Percentiles rank a stretch among this genome's conserved stretches.
These are phyloP conservation scores for Galerina marginata DNA, from an alignment of 768 basidiomycete genomes.

Conservation along the genomic window DNA sequence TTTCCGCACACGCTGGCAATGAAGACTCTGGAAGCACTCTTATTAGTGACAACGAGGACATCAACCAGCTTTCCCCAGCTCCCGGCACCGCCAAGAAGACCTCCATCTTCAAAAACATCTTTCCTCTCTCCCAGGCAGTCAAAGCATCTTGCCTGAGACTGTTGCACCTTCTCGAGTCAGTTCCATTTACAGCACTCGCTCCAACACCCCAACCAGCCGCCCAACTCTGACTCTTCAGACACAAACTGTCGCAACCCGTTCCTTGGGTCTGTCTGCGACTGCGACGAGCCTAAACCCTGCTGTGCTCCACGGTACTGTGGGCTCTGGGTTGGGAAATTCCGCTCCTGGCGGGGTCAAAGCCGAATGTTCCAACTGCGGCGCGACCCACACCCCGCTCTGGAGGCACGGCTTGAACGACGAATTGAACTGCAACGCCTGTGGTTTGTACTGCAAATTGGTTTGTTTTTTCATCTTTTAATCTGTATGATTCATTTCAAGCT, in stretches of 20 bases:
- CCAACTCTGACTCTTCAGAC: neutral
- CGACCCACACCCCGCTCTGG: too few species aligned
- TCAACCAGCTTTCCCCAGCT: constrained; percentile 33
- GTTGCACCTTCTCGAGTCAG: too few species aligned
- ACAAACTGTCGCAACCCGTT: neutral
- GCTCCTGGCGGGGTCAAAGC: constrained; percentile 57
- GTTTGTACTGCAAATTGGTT: too few species aligned
- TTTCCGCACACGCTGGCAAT: constrained; percentile 25
- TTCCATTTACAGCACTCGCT: too few species aligned
- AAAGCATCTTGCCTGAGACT: too few species aligned
- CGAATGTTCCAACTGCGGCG: too few species aligned
- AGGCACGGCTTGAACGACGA: too few species aligned
- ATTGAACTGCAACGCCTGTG: too few species aligned
- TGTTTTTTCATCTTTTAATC: too few species aligned
- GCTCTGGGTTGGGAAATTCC: constrained; percentile 29
- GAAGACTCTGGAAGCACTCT: constrained; percentile 35
- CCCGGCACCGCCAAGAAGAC: constrained; percentile 25
- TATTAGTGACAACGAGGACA: constrained; percentile 40
- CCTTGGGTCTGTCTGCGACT: constrained; percentile 32
- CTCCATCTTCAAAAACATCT: too few species aligned
- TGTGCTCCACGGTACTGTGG: constrained; percentile 36
- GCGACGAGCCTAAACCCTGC: constrained; percentile 27
- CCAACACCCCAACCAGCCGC: neutral
- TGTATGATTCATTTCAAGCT: too few species aligned
- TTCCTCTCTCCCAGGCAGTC: too few species aligned